Conservation (phyloP, 2,329 filamentous ascomycete species). For the Ceratocystis harringtonii region DNA sequence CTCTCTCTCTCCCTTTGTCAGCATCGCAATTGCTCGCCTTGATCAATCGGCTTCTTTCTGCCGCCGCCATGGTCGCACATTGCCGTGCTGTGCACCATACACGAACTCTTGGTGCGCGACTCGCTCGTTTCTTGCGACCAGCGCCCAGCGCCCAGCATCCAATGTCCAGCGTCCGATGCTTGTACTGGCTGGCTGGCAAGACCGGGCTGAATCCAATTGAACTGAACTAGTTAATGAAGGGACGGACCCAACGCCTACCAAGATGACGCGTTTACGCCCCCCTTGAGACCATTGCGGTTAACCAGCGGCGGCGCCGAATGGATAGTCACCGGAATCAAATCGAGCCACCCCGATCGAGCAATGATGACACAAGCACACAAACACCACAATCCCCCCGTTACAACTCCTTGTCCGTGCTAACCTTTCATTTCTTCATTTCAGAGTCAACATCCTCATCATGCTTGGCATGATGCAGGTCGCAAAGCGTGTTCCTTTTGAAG, state of each 20-base stretch:
- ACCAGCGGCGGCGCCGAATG: not conserved
- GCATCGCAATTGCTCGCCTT: not conserved
- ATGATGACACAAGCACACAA: not conserved
- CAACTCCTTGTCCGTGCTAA: not conserved
- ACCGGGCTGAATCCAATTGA: no score
- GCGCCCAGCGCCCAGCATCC: not conserved
- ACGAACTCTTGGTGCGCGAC: not conserved
- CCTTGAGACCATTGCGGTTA: not conserved
- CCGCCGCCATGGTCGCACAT: not conserved
- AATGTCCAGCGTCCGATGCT: not conserved
- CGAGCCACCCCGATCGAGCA: not conserved
- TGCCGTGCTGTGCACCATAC: not conserved
- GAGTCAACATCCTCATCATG: constrained; percentile 87
- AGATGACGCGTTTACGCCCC: not conserved
- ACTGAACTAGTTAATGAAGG: no score
- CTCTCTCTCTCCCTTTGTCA: not conserved
- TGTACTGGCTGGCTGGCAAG: not conserved
- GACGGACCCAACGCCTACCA: no score
- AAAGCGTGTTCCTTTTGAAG: constrained; percentile 89
- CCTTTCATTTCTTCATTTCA: constrained; percentile 26
- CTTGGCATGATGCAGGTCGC: constrained; percentile 96
- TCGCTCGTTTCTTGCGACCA: not conserved
- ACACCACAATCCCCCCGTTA: not conserved
- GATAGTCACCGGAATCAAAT: not conserved
- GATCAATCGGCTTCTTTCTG: not conserved